Conservation (phyloP, 371 early-diverging fungal species). For the Dichotomocladium elegans region DNA sequence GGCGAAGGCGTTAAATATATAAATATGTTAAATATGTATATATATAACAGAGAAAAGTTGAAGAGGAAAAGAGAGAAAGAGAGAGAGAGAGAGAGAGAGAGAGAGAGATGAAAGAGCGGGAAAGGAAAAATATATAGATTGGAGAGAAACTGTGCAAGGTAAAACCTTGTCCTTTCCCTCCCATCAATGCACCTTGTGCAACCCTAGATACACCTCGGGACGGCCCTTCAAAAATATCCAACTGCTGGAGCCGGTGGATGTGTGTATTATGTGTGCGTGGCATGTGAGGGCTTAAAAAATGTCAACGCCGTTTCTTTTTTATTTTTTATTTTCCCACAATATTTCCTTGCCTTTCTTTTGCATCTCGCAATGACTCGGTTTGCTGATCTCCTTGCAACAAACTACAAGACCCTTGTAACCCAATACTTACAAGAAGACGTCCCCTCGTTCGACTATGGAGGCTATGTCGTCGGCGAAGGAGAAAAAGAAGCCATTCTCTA, state of each 20-base stretch:
- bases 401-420: constrained; percentile 64
- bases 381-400: constrained; percentile 70
- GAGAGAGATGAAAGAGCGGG: constrained; percentile 2
- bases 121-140: not conserved
- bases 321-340: not conserved
- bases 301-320: not conserved
- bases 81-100: constrained; percentile 8
- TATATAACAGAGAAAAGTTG: not conserved
- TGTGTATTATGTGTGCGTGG: no score
- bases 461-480: constrained; percentile 91
- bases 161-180: not conserved
- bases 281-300: no score
- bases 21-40: no score
- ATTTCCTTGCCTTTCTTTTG: constrained; percentile 3
- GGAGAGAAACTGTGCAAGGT: constrained; percentile 1
- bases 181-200: not conserved
- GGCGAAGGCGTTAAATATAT: no score
- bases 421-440: constrained; percentile 92
- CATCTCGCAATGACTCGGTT: constrained; percentile 26
- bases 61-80: not conserved
- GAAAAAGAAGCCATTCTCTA: constrained; percentile 81
- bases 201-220: not conserved
- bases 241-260: not conserved
- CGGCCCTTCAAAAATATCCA: not conserved
- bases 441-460: constrained; percentile 96